Conservation (phyloP, 805 yeast genomes). For the Lipomyces japonicus region DNA sequence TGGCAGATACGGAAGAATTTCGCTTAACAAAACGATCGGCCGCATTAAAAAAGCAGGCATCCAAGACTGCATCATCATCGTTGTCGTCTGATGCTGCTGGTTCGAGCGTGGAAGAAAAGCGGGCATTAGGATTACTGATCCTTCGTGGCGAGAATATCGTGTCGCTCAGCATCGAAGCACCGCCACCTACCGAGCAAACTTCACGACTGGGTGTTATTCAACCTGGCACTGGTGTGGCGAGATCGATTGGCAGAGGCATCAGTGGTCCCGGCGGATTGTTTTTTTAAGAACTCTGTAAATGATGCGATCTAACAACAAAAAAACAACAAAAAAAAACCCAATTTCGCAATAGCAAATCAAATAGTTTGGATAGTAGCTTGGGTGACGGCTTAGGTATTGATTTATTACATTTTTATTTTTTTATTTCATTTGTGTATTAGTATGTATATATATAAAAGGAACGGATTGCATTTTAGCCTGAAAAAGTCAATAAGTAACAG, state of each 20-base stretch:
- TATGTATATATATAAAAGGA: too few relatives aligned
- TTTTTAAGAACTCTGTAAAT: too few relatives aligned
- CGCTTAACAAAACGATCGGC: slow-evolving; percentile 64
- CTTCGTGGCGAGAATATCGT: slow-evolving; percentile 86
- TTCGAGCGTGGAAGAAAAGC: slow-evolving; percentile 58
- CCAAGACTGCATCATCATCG: slow-evolving; percentile 27
- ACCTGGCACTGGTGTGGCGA: slow-evolving; percentile 38
- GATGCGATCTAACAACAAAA: too few relatives aligned
- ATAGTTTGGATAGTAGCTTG: too few relatives aligned
- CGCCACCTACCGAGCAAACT: slow-evolving; percentile 46
- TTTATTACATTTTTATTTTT: too few relatives aligned
- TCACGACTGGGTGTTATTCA: slow-evolving; percentile 34
- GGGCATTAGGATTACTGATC: slow-evolving; percentile 75
- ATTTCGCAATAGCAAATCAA: too few relatives aligned
- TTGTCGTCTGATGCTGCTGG: slow-evolving; percentile 26
- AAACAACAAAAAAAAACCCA: too few relatives aligned
- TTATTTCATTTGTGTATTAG: too few relatives aligned
- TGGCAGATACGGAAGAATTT: slow-evolving; percentile 79
- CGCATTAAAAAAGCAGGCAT: slow-evolving; percentile 32
- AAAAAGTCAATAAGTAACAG: too few relatives aligned
- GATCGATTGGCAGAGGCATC: slow-evolving; percentile 36
- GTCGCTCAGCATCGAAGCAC: slow-evolving; percentile 65
- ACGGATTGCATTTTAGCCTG: too few relatives aligned
- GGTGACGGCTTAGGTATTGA: too few relatives aligned
- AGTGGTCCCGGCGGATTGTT: slow-evolving; percentile 33